Evolutionary conservation across 2,329 filamentous ascomycete species (phyloP), one percentile per base, ranked within the genome.

Genomic region (Claviceps digitariae): DNA sequence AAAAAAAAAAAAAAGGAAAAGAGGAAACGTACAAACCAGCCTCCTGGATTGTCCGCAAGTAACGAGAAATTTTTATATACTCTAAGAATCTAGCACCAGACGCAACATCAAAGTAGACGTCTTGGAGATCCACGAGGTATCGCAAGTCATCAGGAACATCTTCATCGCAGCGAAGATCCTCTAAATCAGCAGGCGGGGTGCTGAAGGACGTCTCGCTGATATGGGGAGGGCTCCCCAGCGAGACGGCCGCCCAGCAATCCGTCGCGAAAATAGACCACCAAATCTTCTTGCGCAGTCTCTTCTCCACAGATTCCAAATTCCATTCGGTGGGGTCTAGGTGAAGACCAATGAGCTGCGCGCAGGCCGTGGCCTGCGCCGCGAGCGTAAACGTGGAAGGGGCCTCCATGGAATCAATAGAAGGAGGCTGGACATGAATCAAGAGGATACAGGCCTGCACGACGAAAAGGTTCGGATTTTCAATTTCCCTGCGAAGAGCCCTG

Each of bases 381-480:
- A 73, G 61, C 1, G 68, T 67, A 71, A 72, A 75, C 1, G 69
- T 70, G 20, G 67, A 66, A 0, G 73, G 73, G 6, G 70, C 73
- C 57, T 75, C 72, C 4, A 73, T 71, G 13, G 70, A 74, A 31
- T 70, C 72, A 20, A 71, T 73, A 13, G 66, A 66, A 1, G 72
- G 71, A 0, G 73, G 70, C 15, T 68, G 67, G 56, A 75, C 67
- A 53, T 76, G 72, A 5, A 74, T 60, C 8, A 75, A 63, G 15
- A 76, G 57, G 13, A 75, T 55, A 54, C 69, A 70, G n/a, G 73
- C 71, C 61, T 75, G 73, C n/a, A 75, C 56, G 9, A 68, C 70
- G 51, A 66, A 70, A 4, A 76, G 61, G 31, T 74, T 73, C 0
- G 73, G 72, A 0, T 72, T 71, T 43, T 75, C 71, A 0, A 75